A percentile compares a stretch with the other conserved stretches of the same genome.
These are phyloP conservation scores for Carex littledalei DNA, from an alignment of 176 grass and related monocot genomes.

Conservation along the genomic window DNA sequence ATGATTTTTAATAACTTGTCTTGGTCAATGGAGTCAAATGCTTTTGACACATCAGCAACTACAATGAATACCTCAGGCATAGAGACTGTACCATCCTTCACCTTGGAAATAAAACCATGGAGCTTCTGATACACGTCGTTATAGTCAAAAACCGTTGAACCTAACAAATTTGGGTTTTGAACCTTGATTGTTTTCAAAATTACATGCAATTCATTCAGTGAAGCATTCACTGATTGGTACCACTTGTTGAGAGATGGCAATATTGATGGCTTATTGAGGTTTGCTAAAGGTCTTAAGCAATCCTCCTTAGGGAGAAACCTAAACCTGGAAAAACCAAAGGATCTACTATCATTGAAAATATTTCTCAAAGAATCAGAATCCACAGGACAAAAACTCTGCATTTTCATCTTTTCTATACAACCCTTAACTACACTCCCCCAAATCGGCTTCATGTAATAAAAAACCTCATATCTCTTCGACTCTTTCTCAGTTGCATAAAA, in stretches of 20 bases:
- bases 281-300: slow-evolving; percentile 61
- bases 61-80: slow-evolving; percentile 62
- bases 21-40: slow-evolving; percentile 72
- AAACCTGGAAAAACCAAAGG: slow-evolving; percentile 46
- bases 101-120: slow-evolving; percentile 42
- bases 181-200: slow-evolving; percentile 53
- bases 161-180: slow-evolving; percentile 67
- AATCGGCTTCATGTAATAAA: slow-evolving; percentile 79
- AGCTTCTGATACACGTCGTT: slow-evolving; percentile 60
- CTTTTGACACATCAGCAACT: slow-evolving; percentile 87
- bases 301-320: slow-evolving; percentile 78
- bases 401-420: slow-evolving; percentile 49
- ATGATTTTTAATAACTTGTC: slow-evolving; percentile 60
- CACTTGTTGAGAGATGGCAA: slow-evolving; percentile 23
- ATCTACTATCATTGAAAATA: slow-evolving; percentile 22
- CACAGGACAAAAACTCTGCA: slow-evolving; percentile 33
- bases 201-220: slow-evolving; percentile 36
- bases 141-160: slow-evolving; percentile 91
- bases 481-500: slow-evolving; percentile 93
- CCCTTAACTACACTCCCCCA: slow-evolving; percentile 50
- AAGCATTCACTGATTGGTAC: slow-evolving; percentile 36
- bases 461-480: slow-evolving; percentile 65
- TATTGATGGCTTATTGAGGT: slow-evolving; percentile 51
- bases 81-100: slow-evolving; percentile 30
- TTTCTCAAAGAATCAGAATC: slow-evolving; percentile 21